Conservation (phyloP, 2,329 filamentous ascomycete species). For the Tolypocladium amazonense region DNA sequence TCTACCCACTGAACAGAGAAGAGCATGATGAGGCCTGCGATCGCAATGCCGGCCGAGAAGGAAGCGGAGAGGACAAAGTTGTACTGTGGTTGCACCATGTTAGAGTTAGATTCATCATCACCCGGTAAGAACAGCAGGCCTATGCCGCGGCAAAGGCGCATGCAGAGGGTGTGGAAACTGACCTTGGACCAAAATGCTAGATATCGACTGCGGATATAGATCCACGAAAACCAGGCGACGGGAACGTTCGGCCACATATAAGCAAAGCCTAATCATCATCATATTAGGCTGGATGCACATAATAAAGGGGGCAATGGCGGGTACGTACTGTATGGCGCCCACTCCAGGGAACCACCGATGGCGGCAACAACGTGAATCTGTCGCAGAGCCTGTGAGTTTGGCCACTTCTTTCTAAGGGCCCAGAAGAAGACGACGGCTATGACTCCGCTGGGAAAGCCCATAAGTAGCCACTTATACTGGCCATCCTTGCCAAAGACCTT, state of each 20-base stretch:
- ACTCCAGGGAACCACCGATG: conserved; percentile 26
- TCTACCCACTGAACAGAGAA: conserved; percentile 32
- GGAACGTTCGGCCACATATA: conserved; percentile 37
- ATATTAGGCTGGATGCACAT: background rate
- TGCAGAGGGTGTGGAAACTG: conserved; percentile 33
- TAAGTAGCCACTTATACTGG: conserved; percentile 25
- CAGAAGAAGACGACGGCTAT: conserved; percentile 24
- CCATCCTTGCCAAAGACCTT: conserved; percentile 24
- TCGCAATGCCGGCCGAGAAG: conserved; percentile 32
- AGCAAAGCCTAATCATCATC: conserved; percentile 16
- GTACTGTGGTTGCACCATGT: conserved; percentile 16
- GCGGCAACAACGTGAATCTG: conserved; percentile 32
- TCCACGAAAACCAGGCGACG: conserved; percentile 35
- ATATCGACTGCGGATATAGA: conserved; percentile 33
- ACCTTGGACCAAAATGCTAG: conserved; percentile 39
- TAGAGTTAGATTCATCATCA: background rate
- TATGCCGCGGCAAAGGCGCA: conserved; percentile 17
- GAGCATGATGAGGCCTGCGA: conserved; percentile 36
- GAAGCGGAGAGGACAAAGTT: conserved; percentile 37
- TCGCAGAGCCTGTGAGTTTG: conserved; percentile 19
- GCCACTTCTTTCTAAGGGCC: conserved; percentile 21
- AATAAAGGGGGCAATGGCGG: background rate
- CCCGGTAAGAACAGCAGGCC: background rate
- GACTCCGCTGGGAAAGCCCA: conserved; percentile 29
- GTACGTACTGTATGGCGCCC: conserved; percentile 28